Conservation (phyloP, 768 basidiomycete genomes). For the Fomitopsis pulvina region DNA sequence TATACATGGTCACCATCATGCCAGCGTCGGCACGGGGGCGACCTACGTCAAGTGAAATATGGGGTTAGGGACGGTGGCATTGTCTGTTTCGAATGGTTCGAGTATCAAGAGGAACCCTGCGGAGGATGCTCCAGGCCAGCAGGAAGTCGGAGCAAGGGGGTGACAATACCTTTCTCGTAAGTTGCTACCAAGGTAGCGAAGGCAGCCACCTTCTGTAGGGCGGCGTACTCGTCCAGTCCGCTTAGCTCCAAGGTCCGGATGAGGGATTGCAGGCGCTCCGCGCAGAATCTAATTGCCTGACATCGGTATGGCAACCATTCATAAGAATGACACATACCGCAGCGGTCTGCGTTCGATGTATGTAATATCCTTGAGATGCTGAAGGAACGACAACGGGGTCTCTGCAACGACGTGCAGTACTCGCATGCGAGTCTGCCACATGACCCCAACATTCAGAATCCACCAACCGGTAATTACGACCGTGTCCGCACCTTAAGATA, state of each 20-base stretch:
- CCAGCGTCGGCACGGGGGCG: background rate
- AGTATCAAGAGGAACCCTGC: constrained; percentile 92
- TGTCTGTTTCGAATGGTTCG: constrained; percentile 98
- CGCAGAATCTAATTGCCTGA: constrained; percentile 69
- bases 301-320: constrained; percentile 2
- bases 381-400: constrained; percentile 93
- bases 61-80: constrained; percentile 97
- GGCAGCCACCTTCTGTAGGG: constrained; percentile 90
- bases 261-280: constrained; percentile 90
- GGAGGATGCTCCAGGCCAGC: background rate
- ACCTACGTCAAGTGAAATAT: constrained; percentile 93
- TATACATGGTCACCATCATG: background rate
- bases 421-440: constrained; percentile 85
- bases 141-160: background rate
- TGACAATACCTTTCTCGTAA: constrained; percentile 80
- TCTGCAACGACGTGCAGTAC: constrained; percentile 99
- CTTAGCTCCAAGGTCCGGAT: constrained; percentile 88
- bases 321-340: constrained; percentile 42
- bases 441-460: constrained; percentile 1
- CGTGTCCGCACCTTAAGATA: constrained; percentile 75
- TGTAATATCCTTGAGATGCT: constrained; percentile 97
- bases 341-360: constrained; percentile 94
- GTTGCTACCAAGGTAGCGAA: constrained; percentile 97
- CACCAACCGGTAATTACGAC: background rate
- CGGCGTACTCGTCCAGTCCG: constrained; percentile 84